Evolutionary conservation across 495 filamentous ascomycete species (phyloP).

Genomic region (Neurospora pannonica): DNA sequence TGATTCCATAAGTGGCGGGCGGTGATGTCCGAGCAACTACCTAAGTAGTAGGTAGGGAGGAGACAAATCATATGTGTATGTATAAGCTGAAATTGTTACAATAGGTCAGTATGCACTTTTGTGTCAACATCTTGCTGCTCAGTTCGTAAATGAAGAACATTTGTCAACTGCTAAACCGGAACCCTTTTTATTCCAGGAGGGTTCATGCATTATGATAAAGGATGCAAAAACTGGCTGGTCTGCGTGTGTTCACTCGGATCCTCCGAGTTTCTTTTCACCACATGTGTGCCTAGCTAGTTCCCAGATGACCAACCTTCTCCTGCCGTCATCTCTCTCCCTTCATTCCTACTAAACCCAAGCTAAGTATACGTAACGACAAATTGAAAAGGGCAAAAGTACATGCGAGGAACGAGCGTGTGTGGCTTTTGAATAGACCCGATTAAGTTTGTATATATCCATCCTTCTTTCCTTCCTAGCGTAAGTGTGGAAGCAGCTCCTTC

Average conservation of each 20-base stretch:
- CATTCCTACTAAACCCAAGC: background rate
- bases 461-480: background rate
- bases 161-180: background rate
- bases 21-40: no score
- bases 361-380: background rate
- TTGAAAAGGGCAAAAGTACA: background rate
- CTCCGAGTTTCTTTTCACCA: background rate
- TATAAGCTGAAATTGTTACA: no score
- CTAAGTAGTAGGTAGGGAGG: no score
- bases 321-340: background rate
- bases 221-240: background rate
- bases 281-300: background rate
- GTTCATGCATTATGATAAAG: background rate
- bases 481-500: background rate
- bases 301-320: background rate
- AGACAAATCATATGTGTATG: no score
- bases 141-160: background rate
- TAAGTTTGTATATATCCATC: background rate
- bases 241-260: background rate
- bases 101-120: no score
- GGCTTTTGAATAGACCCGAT: background rate
- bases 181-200: background rate
- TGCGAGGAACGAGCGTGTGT: background rate
- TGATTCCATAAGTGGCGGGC: no score
- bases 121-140: no score